Base-by-base conservation (phyloP, 805 yeast species). In the Spathaspora boniae region DNA sequence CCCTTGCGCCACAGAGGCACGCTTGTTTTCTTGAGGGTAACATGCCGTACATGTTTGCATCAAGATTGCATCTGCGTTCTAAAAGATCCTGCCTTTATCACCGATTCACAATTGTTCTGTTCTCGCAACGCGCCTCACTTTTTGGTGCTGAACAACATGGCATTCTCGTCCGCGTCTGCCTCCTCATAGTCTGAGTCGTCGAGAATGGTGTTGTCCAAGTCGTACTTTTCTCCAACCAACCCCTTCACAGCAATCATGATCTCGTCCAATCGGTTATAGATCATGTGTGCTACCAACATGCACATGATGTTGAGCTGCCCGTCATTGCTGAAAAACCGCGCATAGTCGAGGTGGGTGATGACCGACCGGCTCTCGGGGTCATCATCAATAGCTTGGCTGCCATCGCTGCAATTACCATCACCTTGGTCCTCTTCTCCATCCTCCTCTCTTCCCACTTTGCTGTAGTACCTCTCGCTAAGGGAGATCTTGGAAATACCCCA, bases 161-260 rank as follows among this genome's bases (percentile, higher is more conserved):
- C n/a, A n/a, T n/a, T n/a, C 25, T 34, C 38, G 25, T 26, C 25
- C 9, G 19, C 21, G 7, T 34, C 31, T 4, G 22, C 24, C 11
- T 34, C 27, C 15, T 35, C 36, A 7, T 28, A 29, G 5, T 33
- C 36, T 4, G 40, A 18, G 3, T 40, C 42, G 17, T 41, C 45
- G 15, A 48, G 15, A 15, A 34, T 25, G 11, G 24, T 28, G 15
- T 34, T 34, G 18, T 34, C 38, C 5, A 34, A 46, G 41, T 55
- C 60, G 33, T 51, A 62, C 40, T 53, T 53, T 31, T 62, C 68
- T 9, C 68, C 66, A 8, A 62, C 67, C 29, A 62, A 45, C 6
- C 54, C 47, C 33, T 60, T 62, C 18, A 55, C 50, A 11, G 50
- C 39, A 6, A 60, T 37, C 31, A 55, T 53, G 4, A 53, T 47